These are phyloP conservation scores for Verticillium zaregamsianum DNA, from an alignment of 2,329 filamentous ascomycete genomes.

Conservation along the genomic window DNA sequence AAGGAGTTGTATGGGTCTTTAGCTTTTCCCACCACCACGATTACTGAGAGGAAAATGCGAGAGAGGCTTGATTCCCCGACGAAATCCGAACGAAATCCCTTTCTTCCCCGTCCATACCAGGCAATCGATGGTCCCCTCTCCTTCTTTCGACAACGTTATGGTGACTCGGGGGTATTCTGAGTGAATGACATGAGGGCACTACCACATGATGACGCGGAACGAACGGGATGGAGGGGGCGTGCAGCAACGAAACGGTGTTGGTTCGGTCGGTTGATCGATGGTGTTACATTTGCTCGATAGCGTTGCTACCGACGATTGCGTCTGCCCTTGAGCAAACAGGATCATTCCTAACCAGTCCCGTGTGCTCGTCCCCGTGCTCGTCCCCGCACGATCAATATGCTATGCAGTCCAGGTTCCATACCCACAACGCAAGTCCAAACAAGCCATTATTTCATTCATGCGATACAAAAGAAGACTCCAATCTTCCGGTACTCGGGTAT, in stretches of 20 bases:
- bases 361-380: neutral
- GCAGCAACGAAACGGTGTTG: neutral
- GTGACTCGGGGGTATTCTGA: neutral
- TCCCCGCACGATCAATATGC: slow-evolving; percentile 6
- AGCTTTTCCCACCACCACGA: slow-evolving; percentile 11
- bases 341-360: slow-evolving; percentile 3
- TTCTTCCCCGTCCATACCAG: slow-evolving; percentile 1
- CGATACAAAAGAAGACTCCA: slow-evolving; percentile 33
- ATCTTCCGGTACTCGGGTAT: slow-evolving; percentile 28
- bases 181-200: neutral
- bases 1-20: slow-evolving; percentile 22
- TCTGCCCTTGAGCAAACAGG: neutral
- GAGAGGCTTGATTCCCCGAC: slow-evolving; percentile 16
- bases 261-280: neutral
- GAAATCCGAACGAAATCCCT: slow-evolving; percentile 10
- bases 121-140: neutral
- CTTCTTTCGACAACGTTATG: neutral
- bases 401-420: slow-evolving; percentile 29
- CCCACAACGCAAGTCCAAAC: slow-evolving; percentile 20
- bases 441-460: slow-evolving; percentile 14
- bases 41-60: slow-evolving; percentile 13
- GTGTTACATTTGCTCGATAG: slow-evolving; percentile 3
- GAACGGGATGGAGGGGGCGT: neutral
- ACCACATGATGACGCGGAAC: neutral
- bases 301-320: neutral